Evolutionary conservation across 352 stramenopile genomes (phyloP).

Genomic region (Pythium brachiatum): DNA sequence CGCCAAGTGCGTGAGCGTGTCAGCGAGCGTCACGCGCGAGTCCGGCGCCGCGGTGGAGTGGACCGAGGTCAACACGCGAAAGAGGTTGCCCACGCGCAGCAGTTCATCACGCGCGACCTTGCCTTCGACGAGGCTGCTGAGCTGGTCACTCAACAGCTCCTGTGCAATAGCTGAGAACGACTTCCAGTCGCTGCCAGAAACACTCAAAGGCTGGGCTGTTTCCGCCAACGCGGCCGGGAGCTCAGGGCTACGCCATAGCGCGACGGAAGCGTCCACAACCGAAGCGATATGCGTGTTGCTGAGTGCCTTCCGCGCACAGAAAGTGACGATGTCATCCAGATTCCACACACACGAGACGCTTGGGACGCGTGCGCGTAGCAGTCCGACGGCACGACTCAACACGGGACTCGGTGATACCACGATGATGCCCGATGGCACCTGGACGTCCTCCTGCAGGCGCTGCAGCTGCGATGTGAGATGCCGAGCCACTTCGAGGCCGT

Average conservation of each 20-base stretch:
- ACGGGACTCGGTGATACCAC: constrained; percentile 41
- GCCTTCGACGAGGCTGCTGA: constrained; percentile 28
- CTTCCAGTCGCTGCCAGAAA: constrained; percentile 25
- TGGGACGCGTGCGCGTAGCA: constrained; percentile 41
- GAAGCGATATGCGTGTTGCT: constrained; percentile 33
- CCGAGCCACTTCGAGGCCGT: constrained; percentile 56
- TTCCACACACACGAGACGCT: constrained; percentile 39
- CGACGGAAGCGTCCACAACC: constrained; percentile 33
- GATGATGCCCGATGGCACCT: constrained; percentile 38
- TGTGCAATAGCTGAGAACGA: constrained; percentile 28
- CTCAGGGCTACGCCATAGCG: constrained; percentile 35
- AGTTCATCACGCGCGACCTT: constrained; percentile 37
- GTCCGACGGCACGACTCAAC: constrained; percentile 35
- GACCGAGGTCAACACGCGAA: constrained; percentile 36
- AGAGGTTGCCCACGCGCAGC: constrained; percentile 42
- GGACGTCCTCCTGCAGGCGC: constrained; percentile 27
- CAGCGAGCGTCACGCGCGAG: constrained; percentile 30
- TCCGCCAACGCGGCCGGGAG: constrained; percentile 3
- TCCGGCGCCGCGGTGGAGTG: constrained; percentile 25
- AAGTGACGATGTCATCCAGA: constrained; percentile 49
- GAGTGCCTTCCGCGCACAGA: constrained; percentile 43
- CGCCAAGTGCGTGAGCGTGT: constrained; percentile 43
- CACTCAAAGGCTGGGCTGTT: neutral
- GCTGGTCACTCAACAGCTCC: constrained; percentile 21
- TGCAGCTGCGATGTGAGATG: constrained; percentile 41